A percentile compares a stretch with the other conserved stretches of the same genome.
Conservation (phyloP, 768 basidiomycete species). For the Thelephora aurantiotincta region DNA sequence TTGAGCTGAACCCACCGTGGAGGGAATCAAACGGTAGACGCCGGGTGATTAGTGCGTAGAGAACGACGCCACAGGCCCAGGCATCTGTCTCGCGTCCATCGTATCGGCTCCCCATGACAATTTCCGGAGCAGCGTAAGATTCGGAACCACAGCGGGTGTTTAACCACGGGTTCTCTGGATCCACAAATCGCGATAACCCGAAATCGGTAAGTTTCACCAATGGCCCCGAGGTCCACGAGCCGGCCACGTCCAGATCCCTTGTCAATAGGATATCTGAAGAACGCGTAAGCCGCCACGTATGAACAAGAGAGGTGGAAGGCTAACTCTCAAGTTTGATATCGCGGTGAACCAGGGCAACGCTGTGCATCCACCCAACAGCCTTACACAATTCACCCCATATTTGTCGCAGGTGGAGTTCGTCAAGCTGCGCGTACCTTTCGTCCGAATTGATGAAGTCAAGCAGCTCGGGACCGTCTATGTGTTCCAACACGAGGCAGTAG, state of each 20-base stretch:
- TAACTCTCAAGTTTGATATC: constrained; percentile 81
- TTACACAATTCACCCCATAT: constrained; percentile 67
- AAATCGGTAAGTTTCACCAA: constrained; percentile 82
- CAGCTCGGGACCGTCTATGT: constrained; percentile 67
- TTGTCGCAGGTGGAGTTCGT: constrained; percentile 40
- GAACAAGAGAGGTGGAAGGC: constrained; percentile 10
- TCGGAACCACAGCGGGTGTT: constrained; percentile 80
- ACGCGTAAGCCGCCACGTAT: constrained; percentile 1
- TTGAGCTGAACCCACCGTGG: constrained; percentile 21
- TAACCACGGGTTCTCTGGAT: constrained; percentile 44
- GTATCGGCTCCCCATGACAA: constrained; percentile 37
- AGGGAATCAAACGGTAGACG: constrained; percentile 53
- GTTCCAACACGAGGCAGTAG: constrained; percentile 70
- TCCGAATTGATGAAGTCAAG: constrained; percentile 59
- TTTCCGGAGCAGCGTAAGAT: constrained; percentile 61
- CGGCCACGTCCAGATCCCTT: constrained; percentile 21
- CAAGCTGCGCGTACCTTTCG: constrained; percentile 16
- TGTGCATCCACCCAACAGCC: constrained; percentile 82
- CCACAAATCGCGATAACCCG: constrained; percentile 76
- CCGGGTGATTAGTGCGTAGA: constrained; percentile 63
- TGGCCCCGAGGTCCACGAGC: constrained; percentile 30
- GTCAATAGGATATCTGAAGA: constrained; percentile 64
- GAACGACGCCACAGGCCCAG: constrained; percentile 83
- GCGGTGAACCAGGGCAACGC: constrained; percentile 72
- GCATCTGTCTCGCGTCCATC: constrained; percentile 79